Percentiles rank a stretch among this genome's conserved stretches.
Evolutionary conservation across 495 filamentous ascomycete species (phyloP).

Genomic region (Penicillium coprophilum): DNA sequence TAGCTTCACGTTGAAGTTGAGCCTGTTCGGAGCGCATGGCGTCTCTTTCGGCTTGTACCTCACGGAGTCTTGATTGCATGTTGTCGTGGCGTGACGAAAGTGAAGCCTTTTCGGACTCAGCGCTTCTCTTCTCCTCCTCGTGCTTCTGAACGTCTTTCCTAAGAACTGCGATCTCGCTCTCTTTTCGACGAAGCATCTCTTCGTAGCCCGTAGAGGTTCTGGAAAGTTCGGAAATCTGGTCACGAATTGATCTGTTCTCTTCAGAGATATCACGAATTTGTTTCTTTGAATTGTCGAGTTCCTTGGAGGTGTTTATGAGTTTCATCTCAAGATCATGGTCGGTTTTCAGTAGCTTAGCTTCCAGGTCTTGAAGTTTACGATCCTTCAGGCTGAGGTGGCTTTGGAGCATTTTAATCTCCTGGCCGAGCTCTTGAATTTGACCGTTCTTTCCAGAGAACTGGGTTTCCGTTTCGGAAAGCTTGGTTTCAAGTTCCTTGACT

Average conservation of each 20-base stretch:
- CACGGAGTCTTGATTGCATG: constrained; percentile 71
- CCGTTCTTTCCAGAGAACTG: constrained; percentile 66
- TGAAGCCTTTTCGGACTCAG: constrained; percentile 71
- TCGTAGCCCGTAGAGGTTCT: constrained; percentile 92
- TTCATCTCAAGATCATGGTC: constrained; percentile 93
- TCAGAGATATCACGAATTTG: constrained; percentile 72
- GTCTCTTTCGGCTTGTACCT: constrained; percentile 84
- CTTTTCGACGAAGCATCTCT: constrained; percentile 86
- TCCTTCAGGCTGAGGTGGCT: constrained; percentile 90
- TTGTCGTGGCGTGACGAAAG: constrained; percentile 76
- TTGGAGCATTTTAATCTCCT: constrained; percentile 87
- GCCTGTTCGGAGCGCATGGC: constrained; percentile 79
- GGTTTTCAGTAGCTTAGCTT: constrained; percentile 75
- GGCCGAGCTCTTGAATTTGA: constrained; percentile 68
- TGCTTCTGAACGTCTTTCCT: constrained; percentile 77
- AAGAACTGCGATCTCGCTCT: constrained; percentile 85
- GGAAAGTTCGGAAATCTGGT: constrained; percentile 84
- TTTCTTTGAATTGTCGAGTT: constrained; percentile 66
- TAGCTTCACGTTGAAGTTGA: constrained; percentile 82
- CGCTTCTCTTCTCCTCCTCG: constrained; percentile 69
- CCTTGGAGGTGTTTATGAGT: constrained; percentile 75
- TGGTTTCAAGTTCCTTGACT: constrained; percentile 63
- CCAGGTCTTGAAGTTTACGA: constrained; percentile 84
- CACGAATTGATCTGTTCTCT: constrained; percentile 81
- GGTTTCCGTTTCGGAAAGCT: constrained; percentile 64